Base-by-base conservation (phyloP, 164 flowering plant species). In the Liquidambar formosana region DNA sequence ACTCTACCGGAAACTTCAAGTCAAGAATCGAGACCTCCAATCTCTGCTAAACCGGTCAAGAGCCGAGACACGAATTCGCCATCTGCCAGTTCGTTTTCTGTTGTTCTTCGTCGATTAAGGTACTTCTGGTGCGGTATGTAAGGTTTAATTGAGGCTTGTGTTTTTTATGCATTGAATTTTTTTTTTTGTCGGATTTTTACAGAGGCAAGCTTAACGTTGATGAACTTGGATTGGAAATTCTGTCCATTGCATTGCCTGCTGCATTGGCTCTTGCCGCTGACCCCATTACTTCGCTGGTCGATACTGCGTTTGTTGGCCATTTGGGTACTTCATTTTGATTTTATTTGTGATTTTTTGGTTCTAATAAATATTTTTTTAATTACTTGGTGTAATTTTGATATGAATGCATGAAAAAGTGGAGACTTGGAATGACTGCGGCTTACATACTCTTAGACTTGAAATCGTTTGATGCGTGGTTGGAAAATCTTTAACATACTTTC, bases 181-280 rank as follows among this genome's bases (percentile, higher is more conserved):
- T 58, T 2, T 14, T 0, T 14, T 13, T 12, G 4, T 22, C 63
- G 52, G 28, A 6, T 12, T n/a, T 38, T 61, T 68, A 69, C 64
- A 84, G 89, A 70, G 79, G 81, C 58, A 79, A 64, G 15, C 43
- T 84, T 65, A 79, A 59, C 68, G 22, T 71, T 61, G 93, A 83
- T 67, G 79, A 76, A 22, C 79, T 89, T 27, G 89, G 84, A 14
- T 41, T 68, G 76, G 92, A 88, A 68, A 87, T 92, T 45, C 63
- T 85, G 45, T 77, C 89, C 0, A 88, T 92, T 61, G 97, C 97
- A 14, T 74, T 89, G 69, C 95, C 97, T 26, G 97, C 97, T 61
- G 88, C 87, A 6, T 67, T 92, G 81, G 93, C 95, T 63, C 83
- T 92, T 56, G 92, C 93, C 43, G 97, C 97, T 71, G 97, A 92